Evolutionary conservation across 192 early-diverging fungal species (phyloP).

Genomic region (Coemansia sp.): DNA sequence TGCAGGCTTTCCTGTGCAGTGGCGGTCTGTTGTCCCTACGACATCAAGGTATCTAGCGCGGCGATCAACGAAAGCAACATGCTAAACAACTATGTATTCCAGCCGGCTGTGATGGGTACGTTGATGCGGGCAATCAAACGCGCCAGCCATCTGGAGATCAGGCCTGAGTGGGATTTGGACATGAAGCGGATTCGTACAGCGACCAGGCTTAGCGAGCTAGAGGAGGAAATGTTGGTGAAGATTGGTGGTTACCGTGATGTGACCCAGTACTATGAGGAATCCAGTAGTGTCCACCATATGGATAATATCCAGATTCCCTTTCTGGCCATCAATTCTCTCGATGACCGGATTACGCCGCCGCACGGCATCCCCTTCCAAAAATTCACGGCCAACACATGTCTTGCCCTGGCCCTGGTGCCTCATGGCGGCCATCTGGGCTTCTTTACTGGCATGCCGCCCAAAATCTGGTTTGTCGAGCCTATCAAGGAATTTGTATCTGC

Average conservation of each 20-base stretch:
- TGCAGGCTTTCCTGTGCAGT: constrained; percentile 68
- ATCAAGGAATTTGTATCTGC: constrained; percentile 61
- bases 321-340: constrained; percentile 72
- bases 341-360: constrained; percentile 73
- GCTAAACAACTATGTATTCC: constrained; percentile 55
- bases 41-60: constrained; percentile 52
- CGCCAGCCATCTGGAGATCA: constrained; percentile 31
- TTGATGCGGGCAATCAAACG: constrained; percentile 47
- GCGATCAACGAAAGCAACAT: constrained; percentile 50
- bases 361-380: constrained; percentile 68
- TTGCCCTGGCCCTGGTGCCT: constrained; percentile 68
- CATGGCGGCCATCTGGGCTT: constrained; percentile 92
- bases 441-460: constrained; percentile 38
- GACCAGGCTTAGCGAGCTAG: constrained; percentile 72
- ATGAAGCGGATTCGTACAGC: constrained; percentile 47
- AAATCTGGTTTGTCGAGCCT: constrained; percentile 61
- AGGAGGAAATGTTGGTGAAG: constrained; percentile 61
- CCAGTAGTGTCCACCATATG: constrained; percentile 53
- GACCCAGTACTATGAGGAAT: constrained; percentile 67
- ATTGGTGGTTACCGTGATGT: constrained; percentile 68
- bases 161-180: constrained; percentile 40
- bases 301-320: constrained; percentile 65
- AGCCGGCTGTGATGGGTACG: constrained; percentile 49
- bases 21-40: constrained; percentile 81
- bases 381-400: constrained; percentile 64